Evolutionary conservation across 768 basidiomycete species (phyloP).

Genomic region (Macrocybe gigantea): DNA sequence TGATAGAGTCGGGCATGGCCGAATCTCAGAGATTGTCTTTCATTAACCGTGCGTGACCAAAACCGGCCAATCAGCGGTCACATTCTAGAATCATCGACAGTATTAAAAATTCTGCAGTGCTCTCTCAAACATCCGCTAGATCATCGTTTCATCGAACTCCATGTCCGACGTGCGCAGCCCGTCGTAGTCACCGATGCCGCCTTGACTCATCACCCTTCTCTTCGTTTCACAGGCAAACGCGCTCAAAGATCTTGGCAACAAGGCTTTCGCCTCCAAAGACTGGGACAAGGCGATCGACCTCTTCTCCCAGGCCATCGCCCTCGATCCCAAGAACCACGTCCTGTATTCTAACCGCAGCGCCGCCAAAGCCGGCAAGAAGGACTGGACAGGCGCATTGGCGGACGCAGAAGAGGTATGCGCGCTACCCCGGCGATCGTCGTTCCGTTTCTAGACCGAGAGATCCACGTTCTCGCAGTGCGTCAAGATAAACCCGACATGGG

Average conservation of each 20-base stretch:
- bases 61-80: background rate
- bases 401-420: conserved; percentile 84
- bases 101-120: conserved; percentile 2
- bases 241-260: conserved; percentile 92
- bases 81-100: conserved; percentile 22
- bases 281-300: conserved; percentile 84
- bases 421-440: background rate
- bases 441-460: conserved; percentile 5
- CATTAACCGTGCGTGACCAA: no score
- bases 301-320: conserved; percentile 74
- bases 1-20: no score
- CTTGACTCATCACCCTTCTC: no score
- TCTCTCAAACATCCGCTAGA: conserved; percentile 20
- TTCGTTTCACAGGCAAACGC: conserved; percentile 33
- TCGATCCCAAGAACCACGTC: conserved; percentile 84
- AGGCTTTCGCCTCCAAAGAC: conserved; percentile 90
- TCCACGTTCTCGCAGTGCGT: conserved; percentile 51
- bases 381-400: conserved; percentile 68
- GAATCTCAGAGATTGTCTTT: no score
- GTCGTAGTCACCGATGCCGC: background rate
- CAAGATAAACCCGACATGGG: conserved; percentile 73
- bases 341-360: conserved; percentile 92
- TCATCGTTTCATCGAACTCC: conserved; percentile 7
- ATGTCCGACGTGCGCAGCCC: conserved; percentile 36
- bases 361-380: conserved; percentile 79